Conservation (phyloP, 192 early-diverging fungal genomes). For the Umbelopsis sp. region DNA sequence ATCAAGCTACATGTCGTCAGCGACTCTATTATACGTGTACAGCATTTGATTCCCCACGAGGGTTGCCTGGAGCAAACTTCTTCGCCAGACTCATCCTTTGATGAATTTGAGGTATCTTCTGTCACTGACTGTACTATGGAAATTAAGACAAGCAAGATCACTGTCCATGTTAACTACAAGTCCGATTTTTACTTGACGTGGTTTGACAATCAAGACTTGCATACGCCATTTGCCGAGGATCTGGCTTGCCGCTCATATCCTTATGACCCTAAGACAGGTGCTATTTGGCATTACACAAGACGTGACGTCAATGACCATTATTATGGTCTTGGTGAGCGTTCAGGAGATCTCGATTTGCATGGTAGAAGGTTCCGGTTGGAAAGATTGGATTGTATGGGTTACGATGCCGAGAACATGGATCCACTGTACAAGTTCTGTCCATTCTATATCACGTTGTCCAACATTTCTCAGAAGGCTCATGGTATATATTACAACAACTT, state of each 20-base stretch:
- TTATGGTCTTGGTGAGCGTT: slow-evolving; percentile 59
- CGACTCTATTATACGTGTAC: slow-evolving; percentile 21
- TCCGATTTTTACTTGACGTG: slow-evolving; percentile 15
- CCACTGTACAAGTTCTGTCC: slow-evolving; percentile 65
- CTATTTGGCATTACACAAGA: slow-evolving; percentile 47
- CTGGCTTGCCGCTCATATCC: slow-evolving; percentile 51
- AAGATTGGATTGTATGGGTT: slow-evolving; percentile 59
- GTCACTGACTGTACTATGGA: neutral
- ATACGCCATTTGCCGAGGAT: slow-evolving; percentile 49
- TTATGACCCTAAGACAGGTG: slow-evolving; percentile 31
- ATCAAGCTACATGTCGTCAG: slow-evolving; percentile 20
- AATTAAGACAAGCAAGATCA: slow-evolving; percentile 16
- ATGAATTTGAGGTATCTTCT: neutral
- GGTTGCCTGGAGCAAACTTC: neutral
- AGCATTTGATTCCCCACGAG: slow-evolving; percentile 16
- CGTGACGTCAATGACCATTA: slow-evolving; percentile 34
- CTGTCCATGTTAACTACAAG: slow-evolving; percentile 3
- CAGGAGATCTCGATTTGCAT: slow-evolving; percentile 46
- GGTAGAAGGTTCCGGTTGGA: slow-evolving; percentile 52
- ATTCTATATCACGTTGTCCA: slow-evolving; percentile 49
- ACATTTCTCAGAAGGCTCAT: slow-evolving; percentile 36
- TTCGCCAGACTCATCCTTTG: neutral
- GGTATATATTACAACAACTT: slow-evolving; percentile 62
- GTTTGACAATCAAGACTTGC: slow-evolving; percentile 5
- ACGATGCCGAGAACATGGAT: slow-evolving; percentile 54